These are phyloP conservation scores for Cyclocybe cylindracea DNA, from an alignment of 768 basidiomycete species.

Conservation along the genomic window DNA sequence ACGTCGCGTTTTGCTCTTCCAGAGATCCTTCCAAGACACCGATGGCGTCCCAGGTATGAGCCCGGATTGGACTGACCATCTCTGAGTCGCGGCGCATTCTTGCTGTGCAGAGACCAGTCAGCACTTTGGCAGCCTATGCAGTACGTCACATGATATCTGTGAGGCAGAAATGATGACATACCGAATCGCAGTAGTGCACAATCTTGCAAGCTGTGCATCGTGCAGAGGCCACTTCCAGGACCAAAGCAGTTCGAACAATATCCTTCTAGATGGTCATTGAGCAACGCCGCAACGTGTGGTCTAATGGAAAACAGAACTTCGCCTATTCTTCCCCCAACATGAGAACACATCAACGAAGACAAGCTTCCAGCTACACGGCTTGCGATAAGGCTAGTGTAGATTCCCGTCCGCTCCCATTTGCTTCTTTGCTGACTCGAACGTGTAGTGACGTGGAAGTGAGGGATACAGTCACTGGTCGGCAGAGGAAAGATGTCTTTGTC, in stretches of 20 bases:
- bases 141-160: background rate
- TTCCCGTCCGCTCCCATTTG: no score
- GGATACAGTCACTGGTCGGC: no score
- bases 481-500: no score
- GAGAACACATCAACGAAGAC: background rate
- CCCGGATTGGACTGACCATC: slow-evolving; percentile 38
- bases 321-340: slow-evolving; percentile 42
- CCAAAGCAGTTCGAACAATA: slow-evolving; percentile 74
- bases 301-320: slow-evolving; percentile 53
- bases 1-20: slow-evolving; percentile 50
- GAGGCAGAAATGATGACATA: slow-evolving; percentile 36
- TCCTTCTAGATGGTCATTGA: slow-evolving; percentile 55
- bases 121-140: slow-evolving; percentile 64
- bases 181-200: slow-evolving; percentile 75
- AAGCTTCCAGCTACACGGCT: background rate
- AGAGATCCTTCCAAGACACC: slow-evolving; percentile 77
- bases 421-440: no score
- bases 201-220: slow-evolving; percentile 75
- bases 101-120: slow-evolving; percentile 75
- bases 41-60: slow-evolving; percentile 77
- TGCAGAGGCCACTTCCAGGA: slow-evolving; percentile 40
- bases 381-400: no score
- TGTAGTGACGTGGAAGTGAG: no score
- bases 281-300: slow-evolving; percentile 67
- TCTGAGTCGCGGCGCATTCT: slow-evolving; percentile 74